phyloP scores from a whole-genome alignment of 305 asterid species.

The Vinca major region DNA sequence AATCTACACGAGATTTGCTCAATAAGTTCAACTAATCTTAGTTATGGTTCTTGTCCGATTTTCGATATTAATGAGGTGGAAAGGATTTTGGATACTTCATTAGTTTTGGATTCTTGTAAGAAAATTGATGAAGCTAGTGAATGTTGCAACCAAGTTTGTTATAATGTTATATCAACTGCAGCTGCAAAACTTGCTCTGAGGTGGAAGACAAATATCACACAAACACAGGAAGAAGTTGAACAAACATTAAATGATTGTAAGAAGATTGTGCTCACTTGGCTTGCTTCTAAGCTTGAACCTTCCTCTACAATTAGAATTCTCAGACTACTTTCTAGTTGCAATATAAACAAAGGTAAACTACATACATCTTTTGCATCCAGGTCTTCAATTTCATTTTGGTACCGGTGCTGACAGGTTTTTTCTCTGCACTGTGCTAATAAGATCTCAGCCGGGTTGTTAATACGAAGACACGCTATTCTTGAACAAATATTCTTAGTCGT shows the following conservation, averaged over 20 bases:
- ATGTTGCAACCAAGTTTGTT: conserved; percentile 29
- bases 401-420: too few relatives aligned
- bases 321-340: conserved; percentile 26
- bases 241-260: conserved; percentile 19
- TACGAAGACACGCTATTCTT: too few relatives aligned
- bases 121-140: conserved; percentile 21
- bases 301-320: conserved; percentile 23
- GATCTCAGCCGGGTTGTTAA: too few relatives aligned
- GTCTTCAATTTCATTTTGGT: background rate
- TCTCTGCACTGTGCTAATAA: too few relatives aligned
- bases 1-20: conserved; percentile 27
- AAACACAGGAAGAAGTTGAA: conserved; percentile 3
- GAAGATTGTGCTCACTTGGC: conserved; percentile 24
- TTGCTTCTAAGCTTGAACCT: conserved; percentile 25
- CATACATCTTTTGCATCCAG: too few relatives aligned
- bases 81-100: conserved; percentile 17
- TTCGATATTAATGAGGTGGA: conserved; percentile 16
- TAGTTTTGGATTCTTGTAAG: conserved; percentile 20
- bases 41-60: conserved; percentile 24
- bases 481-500: too few relatives aligned
- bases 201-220: background rate
- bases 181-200: conserved; percentile 20
- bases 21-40: conserved; percentile 19
- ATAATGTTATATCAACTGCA: conserved; percentile 28
- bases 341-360: conserved; percentile 25